Base-by-base conservation (phyloP, 352 stramenopile genomes). In the Saprolegnia diclina region DNA sequence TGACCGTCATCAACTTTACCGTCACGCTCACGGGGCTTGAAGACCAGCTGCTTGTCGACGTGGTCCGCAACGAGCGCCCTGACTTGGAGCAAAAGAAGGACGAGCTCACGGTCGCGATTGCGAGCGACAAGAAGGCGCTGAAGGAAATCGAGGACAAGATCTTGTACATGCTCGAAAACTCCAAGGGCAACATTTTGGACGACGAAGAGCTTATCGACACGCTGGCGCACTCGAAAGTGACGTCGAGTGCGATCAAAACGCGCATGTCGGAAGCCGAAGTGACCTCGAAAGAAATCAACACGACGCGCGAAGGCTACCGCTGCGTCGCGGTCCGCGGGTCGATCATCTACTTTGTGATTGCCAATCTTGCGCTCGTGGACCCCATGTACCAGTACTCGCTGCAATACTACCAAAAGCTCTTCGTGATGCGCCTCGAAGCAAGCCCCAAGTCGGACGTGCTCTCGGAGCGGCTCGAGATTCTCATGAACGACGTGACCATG, bases 81-180 rank as follows among this genome's bases (percentile, higher is more conserved):
- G 92, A 98, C 67, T 71, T 98, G 0, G 92, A 97, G 64, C 85
- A 89, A 35, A 91, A 94, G 73, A 97, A 97, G 69, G 94, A 97
- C 71, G 81, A 95, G 52, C 80, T 98, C 5, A 94, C 97, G 6
- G 77, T 98, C 9, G 93, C 90, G 37, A 98, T 98, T 32, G 89
- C 92, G 1, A 82, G 85, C 10, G 92, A 97, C 73, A 97, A 97
- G 77, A 92, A 90, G 42, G 88, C 95, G 32, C 78, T 98, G 10
- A 96, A 97, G 57, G 89, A 97, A 70, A 97, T 98, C 46, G 94
- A 98, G 67, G 92, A 98, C 79, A 94, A 96, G 65, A 98, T 98
- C 69, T 65, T 98, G 70, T 88, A 90, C 64, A 97, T 97, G 86
- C 80, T 98, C 1, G 90, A 94, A 42, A 96, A 96, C 72, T 91